These are phyloP conservation scores for Mycena galopus DNA, from an alignment of 768 basidiomycete species.

Conservation along the genomic window DNA sequence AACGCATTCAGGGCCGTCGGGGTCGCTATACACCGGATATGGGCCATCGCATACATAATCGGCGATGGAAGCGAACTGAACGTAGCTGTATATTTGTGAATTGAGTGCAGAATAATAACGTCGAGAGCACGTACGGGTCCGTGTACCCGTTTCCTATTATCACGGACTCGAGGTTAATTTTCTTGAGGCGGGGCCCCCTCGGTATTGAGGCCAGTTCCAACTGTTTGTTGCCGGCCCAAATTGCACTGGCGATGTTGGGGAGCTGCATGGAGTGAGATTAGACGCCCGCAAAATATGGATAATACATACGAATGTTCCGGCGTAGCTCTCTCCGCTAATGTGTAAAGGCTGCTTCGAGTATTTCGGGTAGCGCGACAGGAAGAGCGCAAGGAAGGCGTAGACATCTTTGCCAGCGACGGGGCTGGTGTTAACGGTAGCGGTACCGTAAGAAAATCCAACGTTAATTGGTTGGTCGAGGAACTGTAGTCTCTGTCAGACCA, in stretches of 20 bases:
- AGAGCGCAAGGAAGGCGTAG: constrained; percentile 85
- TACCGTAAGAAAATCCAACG: constrained; percentile 92
- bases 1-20: constrained; percentile 74
- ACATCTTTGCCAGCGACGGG: constrained; percentile 93
- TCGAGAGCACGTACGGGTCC: constrained; percentile 63
- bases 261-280: not conserved
- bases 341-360: constrained; percentile 82
- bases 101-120: not conserved
- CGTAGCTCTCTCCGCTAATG: constrained; percentile 86
- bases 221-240: constrained; percentile 82
- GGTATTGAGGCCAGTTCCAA: constrained; percentile 55
- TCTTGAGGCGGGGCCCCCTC: constrained; percentile 62
- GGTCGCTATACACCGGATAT: constrained; percentile 83
- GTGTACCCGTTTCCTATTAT: constrained; percentile 92
- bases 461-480: constrained; percentile 88
- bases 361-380: constrained; percentile 81
- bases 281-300: not conserved
- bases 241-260: constrained; percentile 87
- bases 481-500: not conserved
- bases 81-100: constrained; percentile 41
- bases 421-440: constrained; percentile 79
- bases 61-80: constrained; percentile 85
- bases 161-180: constrained; percentile 86
- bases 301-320: constrained; percentile 72
- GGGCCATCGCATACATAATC: constrained; percentile 89